Evolutionary conservation across 176 grass and related monocot species (phyloP).

Genomic region (Olyra latifolia): DNA sequence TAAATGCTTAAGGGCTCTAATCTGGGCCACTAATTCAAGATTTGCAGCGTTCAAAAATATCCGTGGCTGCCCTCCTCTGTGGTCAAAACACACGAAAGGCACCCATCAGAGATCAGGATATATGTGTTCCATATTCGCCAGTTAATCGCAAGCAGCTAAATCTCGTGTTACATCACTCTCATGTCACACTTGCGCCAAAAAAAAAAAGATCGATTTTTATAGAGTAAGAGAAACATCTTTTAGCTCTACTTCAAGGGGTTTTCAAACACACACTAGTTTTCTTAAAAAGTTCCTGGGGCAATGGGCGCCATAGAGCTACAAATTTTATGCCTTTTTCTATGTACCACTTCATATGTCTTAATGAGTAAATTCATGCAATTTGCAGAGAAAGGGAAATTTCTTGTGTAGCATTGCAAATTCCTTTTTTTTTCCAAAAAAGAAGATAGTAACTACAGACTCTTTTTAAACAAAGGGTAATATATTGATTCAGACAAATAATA

Average conservation of each 20-base stretch:
- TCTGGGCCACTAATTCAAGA: slow-evolving; percentile 36
- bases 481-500: too few species aligned
- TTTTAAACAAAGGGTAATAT: too few species aligned
- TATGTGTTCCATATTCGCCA: not conserved
- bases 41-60: slow-evolving; percentile 34
- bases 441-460: too few species aligned
- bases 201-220: not conserved
- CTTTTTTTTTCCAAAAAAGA: too few species aligned
- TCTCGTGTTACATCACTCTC: slow-evolving; percentile 24
- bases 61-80: not conserved
- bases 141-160: slow-evolving; percentile 33
- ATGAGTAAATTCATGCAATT: too few species aligned
- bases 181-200: slow-evolving; percentile 6
- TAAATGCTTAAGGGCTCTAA: slow-evolving; percentile 20
- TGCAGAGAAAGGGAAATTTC: too few species aligned
- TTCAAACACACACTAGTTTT: not conserved
- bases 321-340: too few species aligned
- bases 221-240: not conserved
- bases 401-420: too few species aligned
- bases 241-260: not conserved
- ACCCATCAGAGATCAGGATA: slow-evolving; percentile 14
- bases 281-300: too few species aligned
- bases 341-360: too few species aligned
- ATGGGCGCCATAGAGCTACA: too few species aligned
- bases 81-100: slow-evolving; percentile 36